A percentile compares a stretch with the other conserved stretches of the same genome.
Evolutionary conservation across 768 basidiomycete species (phyloP).

Genomic region (Hemileccinum rubropunctum): DNA sequence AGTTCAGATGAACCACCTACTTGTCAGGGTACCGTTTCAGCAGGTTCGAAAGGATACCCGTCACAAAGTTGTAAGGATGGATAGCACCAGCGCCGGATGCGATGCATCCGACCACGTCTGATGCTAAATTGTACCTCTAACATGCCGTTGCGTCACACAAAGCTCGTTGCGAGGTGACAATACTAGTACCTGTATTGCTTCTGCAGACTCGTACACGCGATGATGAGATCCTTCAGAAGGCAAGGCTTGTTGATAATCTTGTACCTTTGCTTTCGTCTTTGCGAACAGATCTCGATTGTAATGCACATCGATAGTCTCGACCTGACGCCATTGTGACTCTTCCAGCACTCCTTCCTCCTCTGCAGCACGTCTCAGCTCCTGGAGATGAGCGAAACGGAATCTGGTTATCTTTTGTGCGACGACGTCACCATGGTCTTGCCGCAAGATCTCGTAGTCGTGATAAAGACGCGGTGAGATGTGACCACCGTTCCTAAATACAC

Average conservation of each 20-base stretch:
- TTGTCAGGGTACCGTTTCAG: constrained; percentile 43
- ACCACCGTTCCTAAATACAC: constrained; percentile 57
- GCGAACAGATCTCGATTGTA: constrained; percentile 40
- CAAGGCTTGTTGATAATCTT: constrained; percentile 45
- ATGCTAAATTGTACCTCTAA: constrained; percentile 49
- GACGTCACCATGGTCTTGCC: constrained; percentile 42
- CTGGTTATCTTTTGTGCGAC: constrained; percentile 52
- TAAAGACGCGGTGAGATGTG: constrained; percentile 62
- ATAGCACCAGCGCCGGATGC: constrained; percentile 55
- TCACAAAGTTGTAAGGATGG: constrained; percentile 70
- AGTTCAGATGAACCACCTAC: constrained; percentile 32
- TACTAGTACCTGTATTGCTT: constrained; percentile 36
- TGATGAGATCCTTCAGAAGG: constrained; percentile 43
- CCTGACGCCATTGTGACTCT: constrained; percentile 54
- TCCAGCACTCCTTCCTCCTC: constrained; percentile 51
- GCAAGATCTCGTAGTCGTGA: constrained; percentile 52
- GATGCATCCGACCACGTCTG: constrained; percentile 48
- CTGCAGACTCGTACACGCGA: constrained; percentile 30
- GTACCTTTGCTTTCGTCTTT: constrained; percentile 41
- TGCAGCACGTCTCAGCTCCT: constrained; percentile 46
- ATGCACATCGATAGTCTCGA: constrained; percentile 59
- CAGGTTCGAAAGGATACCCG: constrained; percentile 55
- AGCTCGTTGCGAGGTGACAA: neutral
- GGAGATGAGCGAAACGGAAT: constrained; percentile 60
- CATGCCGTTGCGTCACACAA: neutral